Evolutionary conservation across 768 basidiomycete genomes (phyloP).

Genomic region (Pleurotus eryngii): DNA sequence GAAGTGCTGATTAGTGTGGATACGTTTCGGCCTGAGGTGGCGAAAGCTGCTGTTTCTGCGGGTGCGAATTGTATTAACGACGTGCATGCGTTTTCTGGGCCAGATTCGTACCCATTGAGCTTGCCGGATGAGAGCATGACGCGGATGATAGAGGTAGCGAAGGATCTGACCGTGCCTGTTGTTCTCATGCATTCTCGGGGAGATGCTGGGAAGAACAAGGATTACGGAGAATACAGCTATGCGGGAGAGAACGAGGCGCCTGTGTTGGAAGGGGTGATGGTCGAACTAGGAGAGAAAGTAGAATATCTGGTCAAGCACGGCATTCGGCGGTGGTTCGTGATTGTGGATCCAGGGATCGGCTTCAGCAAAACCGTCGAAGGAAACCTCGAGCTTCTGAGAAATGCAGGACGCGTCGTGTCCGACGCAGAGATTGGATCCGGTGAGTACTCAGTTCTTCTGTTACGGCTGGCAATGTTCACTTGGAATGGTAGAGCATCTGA

Average conservation of each 20-base stretch:
- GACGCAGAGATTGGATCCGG: constrained; percentile 30
- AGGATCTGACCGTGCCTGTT: constrained; percentile 69
- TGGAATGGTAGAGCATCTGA: constrained; percentile 8
- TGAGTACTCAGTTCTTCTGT: constrained; percentile 13
- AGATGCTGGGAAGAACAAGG: constrained; percentile 73
- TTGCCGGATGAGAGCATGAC: constrained; percentile 38
- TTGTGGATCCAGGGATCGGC: constrained; percentile 90
- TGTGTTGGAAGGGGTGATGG: constrained; percentile 63
- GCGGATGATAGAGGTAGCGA: constrained; percentile 65
- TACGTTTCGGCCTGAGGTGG: constrained; percentile 85
- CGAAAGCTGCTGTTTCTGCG: constrained; percentile 65
- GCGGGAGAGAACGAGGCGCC: constrained; percentile 33
- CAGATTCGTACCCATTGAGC: constrained; percentile 34
- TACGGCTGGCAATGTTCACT: neutral
- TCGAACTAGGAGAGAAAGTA: constrained; percentile 71
- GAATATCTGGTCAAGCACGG: constrained; percentile 65
- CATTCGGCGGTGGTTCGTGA: constrained; percentile 81
- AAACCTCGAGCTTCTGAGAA: constrained; percentile 66
- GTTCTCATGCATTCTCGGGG: constrained; percentile 95
- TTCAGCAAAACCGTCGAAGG: constrained; percentile 85
- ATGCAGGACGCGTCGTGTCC: constrained; percentile 43
- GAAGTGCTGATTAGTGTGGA: constrained; percentile 73
- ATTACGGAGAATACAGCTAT: constrained; percentile 47
- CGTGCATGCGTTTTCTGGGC: constrained; percentile 77
- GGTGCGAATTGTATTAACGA: constrained; percentile 96